Conservation (phyloP, 345 rosid species). For the Camelina laxa region DNA sequence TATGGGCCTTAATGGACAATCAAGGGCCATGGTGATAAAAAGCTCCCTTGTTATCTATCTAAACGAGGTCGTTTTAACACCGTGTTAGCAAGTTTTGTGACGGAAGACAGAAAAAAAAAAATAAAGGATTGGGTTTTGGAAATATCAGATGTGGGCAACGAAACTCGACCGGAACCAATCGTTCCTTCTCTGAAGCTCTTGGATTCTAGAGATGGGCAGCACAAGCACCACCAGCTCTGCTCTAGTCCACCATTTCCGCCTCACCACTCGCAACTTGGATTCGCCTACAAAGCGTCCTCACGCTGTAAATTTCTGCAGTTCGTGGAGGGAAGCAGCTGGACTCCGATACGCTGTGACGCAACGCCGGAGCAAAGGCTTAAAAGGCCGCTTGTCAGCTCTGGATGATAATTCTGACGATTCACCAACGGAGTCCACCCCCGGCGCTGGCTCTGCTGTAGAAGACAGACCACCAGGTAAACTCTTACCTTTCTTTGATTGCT, state of each 20-base stretch:
- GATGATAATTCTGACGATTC: conserved; percentile 53
- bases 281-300: conserved; percentile 36
- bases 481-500: background rate
- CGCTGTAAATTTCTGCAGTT: conserved; percentile 39
- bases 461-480: conserved; percentile 72
- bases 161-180: conserved; percentile 44
- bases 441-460: conserved; percentile 57
- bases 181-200: conserved; percentile 32
- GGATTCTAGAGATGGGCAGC: conserved; percentile 55
- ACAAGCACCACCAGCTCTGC: conserved; percentile 61
- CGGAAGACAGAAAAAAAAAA: background rate
- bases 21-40: background rate
- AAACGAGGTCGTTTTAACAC: conserved; percentile 10
- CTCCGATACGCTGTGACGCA: conserved; percentile 43
- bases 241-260: conserved; percentile 60
- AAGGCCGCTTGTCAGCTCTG: conserved; percentile 56
- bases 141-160: conserved; percentile 18
- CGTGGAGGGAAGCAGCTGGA: conserved; percentile 41
- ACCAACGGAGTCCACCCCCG: conserved; percentile 46
- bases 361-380: conserved; percentile 38
- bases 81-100: background rate
- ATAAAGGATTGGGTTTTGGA: conserved; percentile 30
- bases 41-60: background rate
- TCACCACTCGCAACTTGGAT: conserved; percentile 46
- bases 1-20: conserved; percentile 23